Conservation (phyloP, 1,284 basidiomycete genomes). For the Schizophyllum amplum region DNA sequence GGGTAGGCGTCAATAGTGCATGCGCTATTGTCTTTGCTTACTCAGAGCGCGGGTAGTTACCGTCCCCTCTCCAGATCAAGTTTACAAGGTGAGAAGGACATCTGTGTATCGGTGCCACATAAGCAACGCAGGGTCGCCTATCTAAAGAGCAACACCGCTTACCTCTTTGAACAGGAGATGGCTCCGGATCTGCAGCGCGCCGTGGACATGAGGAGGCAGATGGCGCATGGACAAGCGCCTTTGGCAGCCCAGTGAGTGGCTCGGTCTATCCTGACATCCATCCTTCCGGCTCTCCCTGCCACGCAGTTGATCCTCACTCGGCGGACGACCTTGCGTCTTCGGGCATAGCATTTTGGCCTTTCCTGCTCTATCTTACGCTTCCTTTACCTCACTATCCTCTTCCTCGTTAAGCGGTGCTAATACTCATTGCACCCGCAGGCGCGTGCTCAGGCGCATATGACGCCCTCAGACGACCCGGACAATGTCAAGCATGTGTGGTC, state of each 20-base stretch:
- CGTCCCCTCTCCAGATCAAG: background rate
- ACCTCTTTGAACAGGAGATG: no score
- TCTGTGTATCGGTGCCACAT: no score
- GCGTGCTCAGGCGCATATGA: background rate
- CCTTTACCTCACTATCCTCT: background rate
- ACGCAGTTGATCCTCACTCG: background rate
- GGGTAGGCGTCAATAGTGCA: slow-evolving; percentile 37
- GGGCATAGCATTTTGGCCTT: background rate
- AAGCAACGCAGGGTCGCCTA: no score
- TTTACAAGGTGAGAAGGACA: background rate
- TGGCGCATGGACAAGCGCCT: background rate
- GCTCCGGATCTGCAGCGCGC: background rate
- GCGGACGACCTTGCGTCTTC: background rate
- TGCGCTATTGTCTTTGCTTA: background rate
- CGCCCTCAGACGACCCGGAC: background rate
- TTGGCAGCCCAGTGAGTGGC: background rate
- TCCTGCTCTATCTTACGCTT: background rate
- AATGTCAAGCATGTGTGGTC: background rate
- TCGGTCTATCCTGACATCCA: background rate
- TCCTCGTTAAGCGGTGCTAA: background rate
- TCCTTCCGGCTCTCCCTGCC: background rate
- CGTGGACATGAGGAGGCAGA: background rate
- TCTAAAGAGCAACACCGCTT: no score
- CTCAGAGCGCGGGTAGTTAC: background rate
- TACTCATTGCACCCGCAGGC: background rate